phyloP scores from a whole-genome alignment of 495 filamentous ascomycete species.

The Neurospora tetrasperma region DNA sequence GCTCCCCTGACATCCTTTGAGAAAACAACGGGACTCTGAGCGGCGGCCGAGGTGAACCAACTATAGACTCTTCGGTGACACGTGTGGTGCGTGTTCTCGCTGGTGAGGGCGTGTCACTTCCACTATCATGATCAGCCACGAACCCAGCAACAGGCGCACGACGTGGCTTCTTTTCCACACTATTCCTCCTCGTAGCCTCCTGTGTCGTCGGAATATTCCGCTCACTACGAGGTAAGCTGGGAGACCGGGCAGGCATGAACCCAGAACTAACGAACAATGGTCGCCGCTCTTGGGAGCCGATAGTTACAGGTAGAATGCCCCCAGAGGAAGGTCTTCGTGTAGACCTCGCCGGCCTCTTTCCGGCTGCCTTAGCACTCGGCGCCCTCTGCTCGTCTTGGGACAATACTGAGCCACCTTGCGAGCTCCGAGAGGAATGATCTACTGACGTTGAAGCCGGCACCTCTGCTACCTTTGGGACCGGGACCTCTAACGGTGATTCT shows the following conservation, averaged over 20 bases:
- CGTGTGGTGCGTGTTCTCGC: slow-evolving; percentile 22
- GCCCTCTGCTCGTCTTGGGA: slow-evolving; percentile 6
- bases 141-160: slow-evolving; percentile 19
- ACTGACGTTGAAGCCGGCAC: background rate
- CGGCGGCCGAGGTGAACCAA: slow-evolving; percentile 5
- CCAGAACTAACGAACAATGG: background rate
- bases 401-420: slow-evolving; percentile 1
- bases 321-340: slow-evolving; percentile 6
- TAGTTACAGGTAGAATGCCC: slow-evolving; percentile 7
- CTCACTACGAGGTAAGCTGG: slow-evolving; percentile 1
- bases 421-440: slow-evolving; percentile 1
- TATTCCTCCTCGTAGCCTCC: slow-evolving; percentile 10
- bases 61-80: slow-evolving; percentile 3
- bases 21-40: background rate
- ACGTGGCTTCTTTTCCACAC: slow-evolving; percentile 5
- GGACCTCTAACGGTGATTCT: background rate
- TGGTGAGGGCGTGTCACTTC: slow-evolving; percentile 16
- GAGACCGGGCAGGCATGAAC: background rate
- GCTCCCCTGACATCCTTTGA: background rate
- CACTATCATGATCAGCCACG: slow-evolving; percentile 8
- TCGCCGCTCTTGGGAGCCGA: slow-evolving; percentile 5
- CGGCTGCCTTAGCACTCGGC: slow-evolving; percentile 27
- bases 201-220: slow-evolving; percentile 8
- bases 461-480: background rate
- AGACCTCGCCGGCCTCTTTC: slow-evolving; percentile 23